Percentiles rank a stretch among this genome's conserved stretches.
phyloP scores from a whole-genome alignment of 1,284 basidiomycete genomes.

The Farysia itapuensis region DNA sequence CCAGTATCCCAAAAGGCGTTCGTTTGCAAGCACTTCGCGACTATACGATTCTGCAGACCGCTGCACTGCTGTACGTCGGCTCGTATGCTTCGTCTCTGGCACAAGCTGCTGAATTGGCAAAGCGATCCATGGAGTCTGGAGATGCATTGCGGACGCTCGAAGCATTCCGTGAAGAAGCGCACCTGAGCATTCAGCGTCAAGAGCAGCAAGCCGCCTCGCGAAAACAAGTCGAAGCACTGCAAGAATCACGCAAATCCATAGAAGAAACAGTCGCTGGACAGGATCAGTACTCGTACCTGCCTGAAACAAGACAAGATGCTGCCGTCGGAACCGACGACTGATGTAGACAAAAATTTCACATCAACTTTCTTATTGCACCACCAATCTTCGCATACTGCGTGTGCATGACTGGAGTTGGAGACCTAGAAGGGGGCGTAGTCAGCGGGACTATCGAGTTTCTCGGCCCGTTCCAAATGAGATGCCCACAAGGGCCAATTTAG shows the following conservation, averaged over 20 bases:
- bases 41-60: constrained; percentile 54
- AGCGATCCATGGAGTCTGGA: constrained; percentile 26
- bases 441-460: constrained; percentile 7
- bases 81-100: constrained; percentile 20
- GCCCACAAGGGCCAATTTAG: constrained; percentile 44
- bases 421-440: constrained; percentile 11
- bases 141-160: constrained; percentile 34
- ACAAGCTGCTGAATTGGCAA: constrained; percentile 15
- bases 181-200: constrained; percentile 11
- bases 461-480: constrained; percentile 15
- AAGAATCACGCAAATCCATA: constrained; percentile 20
- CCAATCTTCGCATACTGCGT: not conserved
- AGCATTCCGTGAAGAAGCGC: constrained; percentile 26
- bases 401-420: not conserved
- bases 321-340: constrained; percentile 39
- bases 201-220: constrained; percentile 9
- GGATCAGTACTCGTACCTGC: constrained; percentile 42
- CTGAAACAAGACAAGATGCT: constrained; percentile 35
- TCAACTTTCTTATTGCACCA: not conserved
- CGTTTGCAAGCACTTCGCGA: constrained; percentile 46
- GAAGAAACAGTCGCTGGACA: constrained; percentile 20
- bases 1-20: constrained; percentile 38
- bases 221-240: constrained; percentile 8
- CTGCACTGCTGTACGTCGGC: constrained; percentile 54
- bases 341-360: not conserved